phyloP scores from a whole-genome alignment of 2,329 filamentous ascomycete genomes.

The Fusarium nygamai region DNA sequence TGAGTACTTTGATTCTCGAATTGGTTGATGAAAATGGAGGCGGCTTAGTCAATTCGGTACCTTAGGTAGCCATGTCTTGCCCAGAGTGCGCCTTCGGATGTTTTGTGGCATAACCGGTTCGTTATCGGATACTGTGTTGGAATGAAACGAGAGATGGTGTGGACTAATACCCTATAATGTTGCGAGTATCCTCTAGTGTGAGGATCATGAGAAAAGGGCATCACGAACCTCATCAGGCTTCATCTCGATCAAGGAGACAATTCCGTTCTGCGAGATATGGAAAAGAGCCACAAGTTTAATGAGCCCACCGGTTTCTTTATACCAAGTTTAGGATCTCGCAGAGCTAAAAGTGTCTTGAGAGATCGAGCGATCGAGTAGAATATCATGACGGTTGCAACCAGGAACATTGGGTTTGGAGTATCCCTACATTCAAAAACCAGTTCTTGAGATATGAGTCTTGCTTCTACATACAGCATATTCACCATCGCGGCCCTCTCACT shows the following conservation, averaged over 20 bases:
- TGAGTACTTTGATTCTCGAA: neutral
- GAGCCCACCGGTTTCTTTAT: constrained; percentile 22
- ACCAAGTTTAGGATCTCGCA: neutral
- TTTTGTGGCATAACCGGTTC: neutral
- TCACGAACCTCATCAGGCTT: neutral
- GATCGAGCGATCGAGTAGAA: constrained; percentile 17
- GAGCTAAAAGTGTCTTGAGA: constrained; percentile 15
- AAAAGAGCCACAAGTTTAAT: constrained; percentile 18
- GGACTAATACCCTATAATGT: neutral
- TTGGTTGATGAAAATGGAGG: neutral
- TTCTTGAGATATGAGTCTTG: neutral
- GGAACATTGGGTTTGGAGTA: neutral
- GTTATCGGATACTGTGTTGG: neutral
- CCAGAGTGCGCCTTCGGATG: neutral
- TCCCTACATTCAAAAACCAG: constrained; percentile 2
- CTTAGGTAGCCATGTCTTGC: constrained; percentile 4
- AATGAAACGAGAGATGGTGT: neutral
- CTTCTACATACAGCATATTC: neutral
- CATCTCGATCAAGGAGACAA: neutral
- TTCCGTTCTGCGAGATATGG: neutral
- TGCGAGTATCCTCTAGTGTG: neutral
- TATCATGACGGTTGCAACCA: constrained; percentile 20
- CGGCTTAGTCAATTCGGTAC: neutral
- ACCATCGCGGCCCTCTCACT: neutral
- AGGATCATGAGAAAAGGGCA: neutral